phyloP scores from a whole-genome alignment of 768 basidiomycete genomes.

The Leccinum sublutescens region DNA sequence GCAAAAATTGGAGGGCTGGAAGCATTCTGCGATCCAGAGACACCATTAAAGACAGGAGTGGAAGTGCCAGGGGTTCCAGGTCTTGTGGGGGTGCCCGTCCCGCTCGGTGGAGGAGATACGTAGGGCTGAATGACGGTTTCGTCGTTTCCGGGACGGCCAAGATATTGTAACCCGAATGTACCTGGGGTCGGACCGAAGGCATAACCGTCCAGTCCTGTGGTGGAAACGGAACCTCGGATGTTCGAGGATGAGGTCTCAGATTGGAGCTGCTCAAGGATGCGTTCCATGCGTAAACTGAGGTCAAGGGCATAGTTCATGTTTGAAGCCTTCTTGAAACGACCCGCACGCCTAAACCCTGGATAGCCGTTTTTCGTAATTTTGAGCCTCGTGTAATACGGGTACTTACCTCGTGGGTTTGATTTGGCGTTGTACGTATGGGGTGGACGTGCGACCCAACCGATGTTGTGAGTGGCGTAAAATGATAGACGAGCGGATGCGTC shows the following conservation, averaged over 20 bases:
- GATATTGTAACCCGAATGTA: conserved; percentile 64
- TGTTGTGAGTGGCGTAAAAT: conserved; percentile 56
- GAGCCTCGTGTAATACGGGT: conserved; percentile 35
- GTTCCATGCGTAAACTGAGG: conserved; percentile 38
- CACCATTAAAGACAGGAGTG: conserved; percentile 5
- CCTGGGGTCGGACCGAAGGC: conserved; percentile 32
- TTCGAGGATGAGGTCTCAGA: conserved; percentile 26
- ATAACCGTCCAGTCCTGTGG: conserved; percentile 21
- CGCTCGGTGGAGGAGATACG: conserved; percentile 11
- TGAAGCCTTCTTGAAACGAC: conserved; percentile 91
- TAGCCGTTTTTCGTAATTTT: not conserved
- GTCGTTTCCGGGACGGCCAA: conserved; percentile 64
- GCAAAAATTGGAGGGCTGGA: conserved; percentile 16
- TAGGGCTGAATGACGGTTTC: conserved; percentile 32
- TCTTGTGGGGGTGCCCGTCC: conserved; percentile 27
- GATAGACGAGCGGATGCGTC: conserved; percentile 47
- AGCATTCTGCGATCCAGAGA: conserved; percentile 5
- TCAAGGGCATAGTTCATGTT: conserved; percentile 84
- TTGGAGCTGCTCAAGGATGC: conserved; percentile 31
- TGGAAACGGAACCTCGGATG: conserved; percentile 23
- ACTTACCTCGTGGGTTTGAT: conserved; percentile 47
- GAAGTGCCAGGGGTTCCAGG: conserved; percentile 25
- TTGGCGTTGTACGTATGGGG: conserved; percentile 43
- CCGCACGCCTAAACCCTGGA: conserved; percentile 43
- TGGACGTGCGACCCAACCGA: conserved; percentile 62